Percentiles rank a stretch among this genome's conserved stretches.
These are phyloP conservation scores for Tetradesmus obliquus DNA, from an alignment of 139 green algal species.

Conservation along the genomic window DNA sequence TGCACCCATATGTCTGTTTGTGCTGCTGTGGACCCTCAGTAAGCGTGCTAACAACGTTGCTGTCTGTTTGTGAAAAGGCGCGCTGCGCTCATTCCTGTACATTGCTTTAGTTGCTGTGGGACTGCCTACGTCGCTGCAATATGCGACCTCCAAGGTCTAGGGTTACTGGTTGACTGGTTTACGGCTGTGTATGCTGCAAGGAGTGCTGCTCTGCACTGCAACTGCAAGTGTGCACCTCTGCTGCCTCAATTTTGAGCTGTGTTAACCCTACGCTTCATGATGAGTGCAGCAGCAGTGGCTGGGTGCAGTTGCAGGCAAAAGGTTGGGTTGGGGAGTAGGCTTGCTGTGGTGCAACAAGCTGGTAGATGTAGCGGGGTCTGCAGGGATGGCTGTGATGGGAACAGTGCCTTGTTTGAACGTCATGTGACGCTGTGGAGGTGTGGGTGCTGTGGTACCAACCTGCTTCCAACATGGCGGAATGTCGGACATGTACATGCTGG, in stretches of 20 bases:
- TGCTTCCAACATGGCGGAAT: too few species aligned
- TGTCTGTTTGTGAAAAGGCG: neutral
- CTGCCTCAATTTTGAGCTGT: too few species aligned
- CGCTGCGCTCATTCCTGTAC: neutral
- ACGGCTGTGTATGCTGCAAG: neutral
- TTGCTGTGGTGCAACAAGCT: neutral
- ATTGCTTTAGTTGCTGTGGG: neutral
- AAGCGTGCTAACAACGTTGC: neutral
- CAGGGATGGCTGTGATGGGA: neutral
- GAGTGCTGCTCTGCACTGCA: neutral
- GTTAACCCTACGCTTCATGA: too few species aligned
- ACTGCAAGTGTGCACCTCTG: too few species aligned
- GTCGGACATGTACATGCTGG: neutral
- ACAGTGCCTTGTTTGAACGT: neutral
- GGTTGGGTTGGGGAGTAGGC: neutral
- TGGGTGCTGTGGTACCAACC: too few species aligned
- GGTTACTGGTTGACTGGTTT: neutral
- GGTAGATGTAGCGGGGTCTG: neutral
- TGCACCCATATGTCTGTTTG: neutral
- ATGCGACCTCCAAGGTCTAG: neutral
- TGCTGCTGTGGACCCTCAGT: neutral
- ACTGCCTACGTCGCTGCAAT: constrained; percentile 11
- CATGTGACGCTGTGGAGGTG: neutral
- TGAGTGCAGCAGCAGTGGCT: too few species aligned
- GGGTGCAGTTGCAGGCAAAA: neutral